Base-by-base conservation (phyloP, 225 moss, liverwort and hornwort genomes). In the Thuidium tamariscinum region DNA sequence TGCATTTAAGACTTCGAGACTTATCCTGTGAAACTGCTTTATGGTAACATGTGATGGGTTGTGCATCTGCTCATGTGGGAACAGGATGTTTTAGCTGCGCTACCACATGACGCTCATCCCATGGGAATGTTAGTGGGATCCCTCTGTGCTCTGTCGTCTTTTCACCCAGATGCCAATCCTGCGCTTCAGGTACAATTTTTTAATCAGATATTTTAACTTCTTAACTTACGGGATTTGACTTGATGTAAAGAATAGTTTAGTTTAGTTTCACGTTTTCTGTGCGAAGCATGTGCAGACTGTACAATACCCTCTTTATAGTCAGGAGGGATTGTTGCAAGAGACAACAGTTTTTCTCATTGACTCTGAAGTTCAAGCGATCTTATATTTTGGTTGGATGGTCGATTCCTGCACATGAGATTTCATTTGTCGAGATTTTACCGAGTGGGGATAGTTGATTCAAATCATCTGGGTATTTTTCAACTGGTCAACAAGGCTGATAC, bases 61-160 rank as follows among this genome's bases (percentile, higher is more conserved):
- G n/a, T 85, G 73, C 13, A 39, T 91, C 17, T 85, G 82, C 52
- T 84, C 41, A 44, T 80, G 76, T 88, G 80, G 22, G 64, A 88
- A 29, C 87, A 98, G 97, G 89, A 91, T 55, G 93, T 95, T 65
- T 89, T 97, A 91, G 86, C 94, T 82, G 94, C 90, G 32, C 88
- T 96, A 66, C 96, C 97, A 55, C 96, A 97, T 92, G 97, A 98
- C 66, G 96, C 95, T 34, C 97, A 98, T 93, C 97, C 97, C 55
- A 97, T 98, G 97, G 97, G 96, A 82, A 96, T 98, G 97, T 91
- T 98, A 80, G 93, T 97, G 81, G 94, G 94, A 81, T 93, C 97
- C 83, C 92, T 98, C 65, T 96, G 94, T 89, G 94, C 96, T 46
- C 90, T 98, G 72, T 96, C 95, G 48, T 96, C 96, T 20, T 97